Base-by-base conservation (phyloP, 352 stramenopile species). In the Phytophthora vignae region DNA sequence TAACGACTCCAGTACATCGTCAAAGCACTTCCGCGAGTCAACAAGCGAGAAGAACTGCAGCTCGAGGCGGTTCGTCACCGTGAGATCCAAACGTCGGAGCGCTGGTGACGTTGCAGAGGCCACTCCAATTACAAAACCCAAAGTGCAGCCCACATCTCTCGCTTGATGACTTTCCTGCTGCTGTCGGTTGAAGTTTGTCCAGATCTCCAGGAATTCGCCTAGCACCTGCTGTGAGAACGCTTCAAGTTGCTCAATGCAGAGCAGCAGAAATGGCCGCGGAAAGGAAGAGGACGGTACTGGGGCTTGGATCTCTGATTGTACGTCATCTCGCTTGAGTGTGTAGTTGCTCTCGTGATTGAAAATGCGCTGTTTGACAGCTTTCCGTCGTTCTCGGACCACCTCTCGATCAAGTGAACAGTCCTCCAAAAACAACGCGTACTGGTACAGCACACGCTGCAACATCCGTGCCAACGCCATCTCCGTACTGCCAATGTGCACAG, bases 221-320 rank as follows among this genome's bases (percentile, higher is more conserved):
- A 94, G 74, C 0, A 89, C 79, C 19, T 80, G 70, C 27, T 85
- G 77, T 8, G 82, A 78, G 10, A 96, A 87, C 0, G 62, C 60
- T 69, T 96, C 89, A 11, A 94, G 74, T 62, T 94, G 81, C 46
- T 94, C 89, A n/a, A 96, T 84, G 61, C 87, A 93, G 1, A 96
- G 62, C 36, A 96, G 38, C 25, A 91, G 31, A 54, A 81, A 94
- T 5, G 87, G 71, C n/a, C 53, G 71, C 22, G 57, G 62, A 50
- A 59, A 19, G 50, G 62, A 25, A 59, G 48, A 9, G 19, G 42
- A 25, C 12, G 50, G 54, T 3, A 7, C 21, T 25, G 31, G 48
- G 7, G 38, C 19, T 66, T 44, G 8, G 46, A 25, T 53, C 15
- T 54, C 9, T 17, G 36, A 29, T 68, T 21, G 50, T 29, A 19